Percentiles rank a stretch among this genome's conserved stretches.
phyloP scores from a whole-genome alignment of 768 basidiomycete species.

The Suillus discolor region DNA sequence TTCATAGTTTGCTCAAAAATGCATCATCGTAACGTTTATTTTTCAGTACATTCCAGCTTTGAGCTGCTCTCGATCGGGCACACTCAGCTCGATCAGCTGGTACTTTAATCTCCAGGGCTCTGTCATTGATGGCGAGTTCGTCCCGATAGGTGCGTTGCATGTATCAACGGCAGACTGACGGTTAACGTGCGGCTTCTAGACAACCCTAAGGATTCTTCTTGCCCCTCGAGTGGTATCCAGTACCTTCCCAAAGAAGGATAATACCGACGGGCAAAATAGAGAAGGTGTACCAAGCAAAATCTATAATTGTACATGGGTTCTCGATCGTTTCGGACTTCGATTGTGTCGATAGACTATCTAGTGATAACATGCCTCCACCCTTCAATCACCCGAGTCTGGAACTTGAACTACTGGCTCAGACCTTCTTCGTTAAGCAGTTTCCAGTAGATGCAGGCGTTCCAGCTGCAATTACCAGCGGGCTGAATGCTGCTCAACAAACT shows the following conservation, averaged over 20 bases:
- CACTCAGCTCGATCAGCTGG: constrained; percentile 52
- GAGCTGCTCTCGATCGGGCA: constrained; percentile 39
- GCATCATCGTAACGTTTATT: background rate
- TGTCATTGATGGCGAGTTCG: constrained; percentile 64
- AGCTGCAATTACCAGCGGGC: constrained; percentile 17
- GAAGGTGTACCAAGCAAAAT: background rate
- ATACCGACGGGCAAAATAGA: background rate
- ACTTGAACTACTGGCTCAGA: constrained; percentile 45
- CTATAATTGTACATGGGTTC: constrained; percentile 7
- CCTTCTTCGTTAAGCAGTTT: constrained; percentile 49
- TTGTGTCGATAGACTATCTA: background rate
- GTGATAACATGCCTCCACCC: constrained; percentile 42
- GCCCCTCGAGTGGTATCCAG: constrained; percentile 57
- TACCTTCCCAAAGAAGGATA: constrained; percentile 55
- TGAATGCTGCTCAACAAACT: constrained; percentile 33
- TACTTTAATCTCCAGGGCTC: constrained; percentile 70
- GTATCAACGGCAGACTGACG: background rate
- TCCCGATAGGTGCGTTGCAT: constrained; percentile 52
- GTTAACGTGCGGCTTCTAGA: constrained; percentile 37
- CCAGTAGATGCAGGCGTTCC: constrained; percentile 37
- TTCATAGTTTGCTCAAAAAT: constrained; percentile 9
- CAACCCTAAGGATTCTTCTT: constrained; percentile 50
- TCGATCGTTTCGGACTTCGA: background rate
- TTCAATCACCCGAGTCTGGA: constrained; percentile 47
- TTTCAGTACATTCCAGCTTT: constrained; percentile 51